These are phyloP conservation scores for sorghum (Sorghum bicolor) DNA, from an alignment of 176 grass and related monocot species.

Conservation along the genomic window Sorghum_bicolor_NCBIv3 NC_012870.2:13885001-13885500, in stretches of 20 bases:
- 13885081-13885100: neutral
- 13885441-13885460: neutral
- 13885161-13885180: slow-evolving; percentile 15
- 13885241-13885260: too few species aligned
- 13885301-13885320: too few species aligned
- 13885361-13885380: too few species aligned
- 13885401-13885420: neutral
- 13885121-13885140: neutral
- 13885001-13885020: neutral
- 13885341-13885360: too few species aligned
- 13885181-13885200: slow-evolving; percentile 20
- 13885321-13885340: too few species aligned
- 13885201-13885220: neutral
- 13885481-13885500: neutral
- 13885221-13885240: too few species aligned
- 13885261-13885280: too few species aligned
- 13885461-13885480: neutral
- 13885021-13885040: neutral
- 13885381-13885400: too few species aligned
- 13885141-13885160: neutral
- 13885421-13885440: neutral
- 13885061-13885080: neutral
- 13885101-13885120: neutral
- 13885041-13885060: slow-evolving; percentile 1
- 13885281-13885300: too few species aligned